phyloP scores from a whole-genome alignment of 106 monocot genomes.

The Acorus calamus region DNA sequence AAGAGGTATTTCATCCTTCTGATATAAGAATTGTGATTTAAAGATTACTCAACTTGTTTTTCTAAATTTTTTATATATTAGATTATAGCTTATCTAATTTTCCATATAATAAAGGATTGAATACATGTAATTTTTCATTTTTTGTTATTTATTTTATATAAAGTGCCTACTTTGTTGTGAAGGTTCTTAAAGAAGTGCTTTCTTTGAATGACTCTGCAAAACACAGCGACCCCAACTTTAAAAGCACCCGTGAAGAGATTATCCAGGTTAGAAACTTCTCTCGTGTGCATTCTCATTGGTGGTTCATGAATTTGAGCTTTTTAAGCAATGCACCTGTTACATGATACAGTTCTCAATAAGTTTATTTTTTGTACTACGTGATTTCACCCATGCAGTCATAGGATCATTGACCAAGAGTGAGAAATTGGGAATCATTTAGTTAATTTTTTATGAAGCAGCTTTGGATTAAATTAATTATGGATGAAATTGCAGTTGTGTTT shows the following conservation, averaged over 20 bases:
- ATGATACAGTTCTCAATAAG: background rate
- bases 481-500: no score
- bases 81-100: no score
- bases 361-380: background rate
- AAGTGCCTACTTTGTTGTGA: conserved; percentile 3
- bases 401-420: no score
- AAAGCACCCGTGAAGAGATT: conserved; percentile 66
- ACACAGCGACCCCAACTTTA: conserved; percentile 36
- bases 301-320: background rate
- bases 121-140: background rate
- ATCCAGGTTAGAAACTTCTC: conserved; percentile 49
- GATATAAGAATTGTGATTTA: background rate
- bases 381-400: no score
- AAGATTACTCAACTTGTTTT: no score
- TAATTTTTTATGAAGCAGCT: no score
- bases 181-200: conserved; percentile 56
- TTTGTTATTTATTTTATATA: background rate
- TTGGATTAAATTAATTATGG: no score
- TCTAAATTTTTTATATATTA: no score
- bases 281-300: background rate
- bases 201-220: conserved; percentile 20
- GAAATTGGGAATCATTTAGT: no score
- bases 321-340: no score
- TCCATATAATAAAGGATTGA: no score
- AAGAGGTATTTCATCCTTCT: conserved; percentile 30